Conservation (phyloP, 2,329 filamentous ascomycete species). For the Paramyrothecium sp. region DNA sequence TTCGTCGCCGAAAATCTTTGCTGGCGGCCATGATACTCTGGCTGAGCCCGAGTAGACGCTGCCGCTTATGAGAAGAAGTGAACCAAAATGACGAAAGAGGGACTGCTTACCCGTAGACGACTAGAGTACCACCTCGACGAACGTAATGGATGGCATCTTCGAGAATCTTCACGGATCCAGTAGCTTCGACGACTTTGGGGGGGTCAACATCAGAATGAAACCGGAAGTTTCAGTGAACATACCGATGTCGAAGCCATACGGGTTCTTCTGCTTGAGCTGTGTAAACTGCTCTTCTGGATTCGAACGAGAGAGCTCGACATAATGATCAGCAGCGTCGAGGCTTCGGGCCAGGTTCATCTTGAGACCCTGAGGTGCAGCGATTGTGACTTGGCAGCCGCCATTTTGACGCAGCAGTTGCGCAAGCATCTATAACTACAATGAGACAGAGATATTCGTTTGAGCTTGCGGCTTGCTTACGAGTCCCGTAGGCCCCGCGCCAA, state of each 20-base stretch:
- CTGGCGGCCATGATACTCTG: constrained; percentile 66
- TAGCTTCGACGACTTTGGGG: constrained; percentile 61
- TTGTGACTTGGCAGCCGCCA: constrained; percentile 67
- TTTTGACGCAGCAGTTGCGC: constrained; percentile 63
- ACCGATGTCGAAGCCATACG: constrained; percentile 71
- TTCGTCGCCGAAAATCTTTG: constrained; percentile 67
- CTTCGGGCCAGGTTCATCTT: constrained; percentile 69
- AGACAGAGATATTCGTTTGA: neutral
- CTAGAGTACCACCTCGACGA: constrained; percentile 67
- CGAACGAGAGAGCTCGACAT: constrained; percentile 51
- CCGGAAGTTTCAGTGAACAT: constrained; percentile 12
- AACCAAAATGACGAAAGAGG: too few species aligned
- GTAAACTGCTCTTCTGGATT: constrained; percentile 59
- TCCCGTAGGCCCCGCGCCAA: constrained; percentile 66
- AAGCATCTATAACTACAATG: constrained; percentile 36
- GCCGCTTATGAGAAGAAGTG: constrained; percentile 2
- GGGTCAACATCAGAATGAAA: constrained; percentile 11
- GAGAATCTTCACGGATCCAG: constrained; percentile 66
- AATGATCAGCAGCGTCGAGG: constrained; percentile 52
- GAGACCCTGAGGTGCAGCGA: constrained; percentile 65
- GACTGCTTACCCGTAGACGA: constrained; percentile 58
- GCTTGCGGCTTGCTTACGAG: constrained; percentile 38
- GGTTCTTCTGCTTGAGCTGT: constrained; percentile 61
- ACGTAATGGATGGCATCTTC: constrained; percentile 72
- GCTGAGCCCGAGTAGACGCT: constrained; percentile 64